These are phyloP conservation scores for Vigna unguiculata DNA, from an alignment of 306 rosid genomes.

Conservation along the genomic window DNA sequence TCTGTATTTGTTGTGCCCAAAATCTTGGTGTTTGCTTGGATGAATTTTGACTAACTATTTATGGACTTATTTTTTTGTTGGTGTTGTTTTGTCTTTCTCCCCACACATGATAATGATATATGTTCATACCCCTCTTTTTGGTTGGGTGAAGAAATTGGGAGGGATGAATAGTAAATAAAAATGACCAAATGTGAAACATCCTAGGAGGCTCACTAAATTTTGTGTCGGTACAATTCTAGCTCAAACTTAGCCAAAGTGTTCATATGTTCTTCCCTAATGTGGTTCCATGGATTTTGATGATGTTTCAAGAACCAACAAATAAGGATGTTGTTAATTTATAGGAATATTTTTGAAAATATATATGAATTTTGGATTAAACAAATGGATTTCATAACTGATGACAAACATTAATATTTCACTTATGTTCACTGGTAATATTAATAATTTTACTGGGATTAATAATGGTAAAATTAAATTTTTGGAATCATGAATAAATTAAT, in stretches of 20 bases:
- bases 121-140: conserved; percentile 24
- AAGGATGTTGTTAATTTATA: no score
- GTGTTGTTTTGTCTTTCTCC: conserved; percentile 40
- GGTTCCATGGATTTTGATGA: conserved; percentile 36
- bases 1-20: conserved; percentile 41
- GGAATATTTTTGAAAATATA: no score
- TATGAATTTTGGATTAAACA: no score
- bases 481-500: no score
- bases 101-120: conserved; percentile 40
- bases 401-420: no score
- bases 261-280: conserved; percentile 29
- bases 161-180: conserved; percentile 39
- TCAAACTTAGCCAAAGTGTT: conserved; percentile 41
- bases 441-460: no score
- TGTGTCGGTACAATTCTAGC: conserved; percentile 52
- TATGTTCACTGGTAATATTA: no score
- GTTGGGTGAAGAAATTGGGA: conserved; percentile 14
- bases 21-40: conserved; percentile 48
- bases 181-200: conserved; percentile 46
- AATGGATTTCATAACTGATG: no score
- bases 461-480: no score
- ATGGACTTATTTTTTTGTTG: conserved; percentile 36
- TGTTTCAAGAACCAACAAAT: no score
- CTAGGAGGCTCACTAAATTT: conserved; percentile 50
- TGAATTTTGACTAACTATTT: conserved; percentile 61